Conservation (phyloP, 192 early-diverging fungal species). For the Gigaspora rosea region DNA sequence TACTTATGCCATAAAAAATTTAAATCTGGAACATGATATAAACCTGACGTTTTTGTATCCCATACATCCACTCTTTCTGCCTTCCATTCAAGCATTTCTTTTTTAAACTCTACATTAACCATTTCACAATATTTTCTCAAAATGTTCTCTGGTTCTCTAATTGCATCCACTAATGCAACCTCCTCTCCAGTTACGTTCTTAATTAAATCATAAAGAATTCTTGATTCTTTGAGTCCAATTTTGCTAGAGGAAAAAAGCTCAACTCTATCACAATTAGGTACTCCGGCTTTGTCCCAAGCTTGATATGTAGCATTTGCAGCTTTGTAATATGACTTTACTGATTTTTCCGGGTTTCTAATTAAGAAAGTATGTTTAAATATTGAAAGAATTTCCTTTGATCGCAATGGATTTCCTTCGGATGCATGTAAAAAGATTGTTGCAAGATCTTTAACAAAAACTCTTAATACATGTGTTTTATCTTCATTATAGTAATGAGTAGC, state of each 20-base stretch:
- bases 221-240: neutral
- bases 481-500: neutral
- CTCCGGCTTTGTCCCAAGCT: neutral
- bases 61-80: too few species aligned
- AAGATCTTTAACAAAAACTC: conserved; percentile 8
- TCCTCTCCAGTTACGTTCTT: neutral
- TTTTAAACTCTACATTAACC: too few species aligned
- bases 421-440: neutral
- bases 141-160: too few species aligned
- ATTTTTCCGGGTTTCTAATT: conserved; percentile 15
- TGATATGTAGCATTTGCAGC: neutral
- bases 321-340: conserved; percentile 3
- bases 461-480: neutral
- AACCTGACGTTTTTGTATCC: too few species aligned
- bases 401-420: neutral
- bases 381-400: neutral
- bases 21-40: too few species aligned
- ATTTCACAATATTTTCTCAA: too few species aligned
- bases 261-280: neutral
- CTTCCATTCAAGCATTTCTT: too few species aligned
- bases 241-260: neutral
- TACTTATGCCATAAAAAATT: too few species aligned
- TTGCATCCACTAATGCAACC: too few species aligned
- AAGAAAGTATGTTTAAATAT: conserved; percentile 4
- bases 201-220: neutral